Conservation (phyloP, 2,329 filamentous ascomycete species). For the Neonectria hederae region DNA sequence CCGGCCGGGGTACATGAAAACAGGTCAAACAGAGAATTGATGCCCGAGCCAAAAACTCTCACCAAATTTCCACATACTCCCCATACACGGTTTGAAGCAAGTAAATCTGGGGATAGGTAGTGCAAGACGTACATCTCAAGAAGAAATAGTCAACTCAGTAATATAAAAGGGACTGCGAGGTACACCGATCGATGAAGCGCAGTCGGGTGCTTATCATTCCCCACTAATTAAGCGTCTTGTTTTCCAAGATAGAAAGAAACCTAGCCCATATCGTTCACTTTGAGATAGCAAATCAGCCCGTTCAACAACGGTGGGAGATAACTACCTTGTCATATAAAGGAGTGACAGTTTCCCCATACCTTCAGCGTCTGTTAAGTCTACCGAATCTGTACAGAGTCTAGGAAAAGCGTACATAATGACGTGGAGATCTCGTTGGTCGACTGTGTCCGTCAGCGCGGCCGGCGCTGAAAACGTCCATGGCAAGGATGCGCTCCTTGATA, state of each 20-base stretch:
- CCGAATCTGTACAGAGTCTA: too few species aligned
- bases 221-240: not conserved
- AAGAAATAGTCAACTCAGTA: not conserved
- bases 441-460: not conserved
- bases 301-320: not conserved
- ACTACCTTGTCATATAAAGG: not conserved
- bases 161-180: too few species aligned
- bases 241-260: not conserved
- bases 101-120: too few species aligned
- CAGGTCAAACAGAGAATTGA: too few species aligned
- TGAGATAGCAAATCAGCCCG: not conserved
- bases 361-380: not conserved
- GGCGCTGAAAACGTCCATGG: constrained; percentile 9
- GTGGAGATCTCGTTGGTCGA: not conserved
- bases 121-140: not conserved
- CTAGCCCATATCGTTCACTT: not conserved
- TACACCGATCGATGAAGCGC: too few species aligned
- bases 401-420: not conserved
- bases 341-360: not conserved
- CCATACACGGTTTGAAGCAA: too few species aligned
- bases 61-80: not conserved
- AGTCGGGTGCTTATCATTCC: not conserved
- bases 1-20: not conserved
- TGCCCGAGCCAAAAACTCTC: not conserved
- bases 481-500: constrained; percentile 14